phyloP scores from a whole-genome alignment of 768 basidiomycete genomes.

The Auriculariales sp. region DNA sequence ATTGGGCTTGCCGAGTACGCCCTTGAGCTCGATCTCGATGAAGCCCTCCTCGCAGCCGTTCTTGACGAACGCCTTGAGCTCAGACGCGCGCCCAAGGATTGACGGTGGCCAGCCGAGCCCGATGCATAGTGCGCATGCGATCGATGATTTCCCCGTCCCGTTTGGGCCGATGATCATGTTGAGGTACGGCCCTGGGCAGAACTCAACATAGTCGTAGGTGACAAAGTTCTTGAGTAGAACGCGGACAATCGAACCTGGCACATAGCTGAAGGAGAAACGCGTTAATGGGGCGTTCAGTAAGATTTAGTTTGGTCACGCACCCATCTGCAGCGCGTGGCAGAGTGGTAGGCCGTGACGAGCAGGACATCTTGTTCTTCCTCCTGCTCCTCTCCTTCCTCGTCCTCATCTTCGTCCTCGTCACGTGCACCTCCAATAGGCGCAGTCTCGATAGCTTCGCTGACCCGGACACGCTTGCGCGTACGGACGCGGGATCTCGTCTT shows the following conservation, averaged over 20 bases:
- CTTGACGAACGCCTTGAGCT: constrained; percentile 74
- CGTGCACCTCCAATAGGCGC: background rate
- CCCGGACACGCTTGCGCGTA: constrained; percentile 47
- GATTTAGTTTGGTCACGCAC: constrained; percentile 22
- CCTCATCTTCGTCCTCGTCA: constrained; percentile 14
- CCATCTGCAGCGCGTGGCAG: constrained; percentile 61
- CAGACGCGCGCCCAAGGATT: constrained; percentile 68
- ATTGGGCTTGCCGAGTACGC: no score
- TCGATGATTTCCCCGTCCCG: constrained; percentile 89
- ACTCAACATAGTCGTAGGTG: constrained; percentile 88
- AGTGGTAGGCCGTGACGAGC: constrained; percentile 30
- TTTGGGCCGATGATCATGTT: constrained; percentile 98
- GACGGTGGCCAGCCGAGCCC: constrained; percentile 48
- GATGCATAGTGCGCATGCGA: constrained; percentile 90
- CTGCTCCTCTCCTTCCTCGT: constrained; percentile 14
- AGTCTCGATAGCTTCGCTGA: constrained; percentile 49
- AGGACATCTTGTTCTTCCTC: constrained; percentile 16
- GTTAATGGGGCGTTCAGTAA: background rate
- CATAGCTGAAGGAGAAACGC: constrained; percentile 39
- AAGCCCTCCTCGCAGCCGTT: constrained; percentile 53
- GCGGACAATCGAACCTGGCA: constrained; percentile 87
- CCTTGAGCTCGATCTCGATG: constrained; percentile 87
- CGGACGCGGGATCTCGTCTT: no score
- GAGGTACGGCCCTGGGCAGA: constrained; percentile 75
- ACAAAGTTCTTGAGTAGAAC: constrained; percentile 82